Evolutionary conservation across 148 eudicot genomes (phyloP), one percentile per base, ranked within the genome.

Genomic region (Camellia granthamiana): DNA sequence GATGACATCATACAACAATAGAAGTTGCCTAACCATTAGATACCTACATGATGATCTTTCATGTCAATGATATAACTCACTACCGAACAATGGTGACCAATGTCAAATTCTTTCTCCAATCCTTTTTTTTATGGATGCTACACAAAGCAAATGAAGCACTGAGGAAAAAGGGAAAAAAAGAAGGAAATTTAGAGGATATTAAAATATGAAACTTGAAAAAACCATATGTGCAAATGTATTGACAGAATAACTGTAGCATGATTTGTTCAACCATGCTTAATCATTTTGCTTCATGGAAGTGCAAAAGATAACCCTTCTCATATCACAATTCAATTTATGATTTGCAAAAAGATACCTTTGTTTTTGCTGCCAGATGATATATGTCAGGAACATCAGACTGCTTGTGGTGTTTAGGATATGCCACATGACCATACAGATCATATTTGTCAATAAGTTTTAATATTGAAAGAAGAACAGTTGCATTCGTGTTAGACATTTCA

Each of bases 371-470:
- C 78, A 94, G 83, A 30, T 91, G 90, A 80, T 94, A 94, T 62
- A 94, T 94, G 69, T 94, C 95, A 72, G 91, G 93, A 76, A 94
- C 98, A 69, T 91, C 97, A 75, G 86, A 68, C 85, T 94, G 98
- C 85, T 91, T 92, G 84, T 94, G 98, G 84, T 94, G 98, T 79
- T 94, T 94, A 18, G 98, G 98, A 75, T 92, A 94, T 18, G 98
- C 98, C 76, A 92, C 98, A 88, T 92, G 98, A 81, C 97, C 98
- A 81, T 94, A 94, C 38, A 94, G 86, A 88, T 94, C 98, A 77
- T 94, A 89, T 81, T 91, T 92, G 77, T 94, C 97, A 70, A 94
- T 88, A 78, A 92, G 74, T 81, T 94, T 94, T 51, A 94, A 90
- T 47, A 92, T 88, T 58, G 98, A 90, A 51, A 91, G 87, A 83